Evolutionary conservation across 2,329 filamentous ascomycete species (phyloP), one percentile per base, ranked within the genome.

Genomic region (Phaeophleospora eucalypticola): DNA sequence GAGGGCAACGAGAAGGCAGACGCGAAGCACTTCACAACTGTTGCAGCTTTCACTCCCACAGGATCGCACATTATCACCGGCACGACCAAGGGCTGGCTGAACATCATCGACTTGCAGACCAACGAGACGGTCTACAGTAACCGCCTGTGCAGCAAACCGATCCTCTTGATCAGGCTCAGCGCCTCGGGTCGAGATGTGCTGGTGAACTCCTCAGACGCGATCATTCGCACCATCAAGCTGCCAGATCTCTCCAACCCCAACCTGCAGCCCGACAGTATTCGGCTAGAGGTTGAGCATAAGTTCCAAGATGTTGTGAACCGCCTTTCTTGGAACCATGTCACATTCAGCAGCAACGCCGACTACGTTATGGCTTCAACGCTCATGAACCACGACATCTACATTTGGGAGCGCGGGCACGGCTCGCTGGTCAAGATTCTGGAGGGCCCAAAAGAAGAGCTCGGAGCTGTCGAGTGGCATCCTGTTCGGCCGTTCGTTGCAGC

Each of bases 371-470:
- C 94, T 0, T 95, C 89, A 19, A 97, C 93, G 2, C 95, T 89
- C 68, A 97, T 97, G 76, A 98, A 98, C 63, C 90, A 96, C 60
- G 91, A 98, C 68, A 87, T 98, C 54, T 97, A 97, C 69, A 90
- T 97, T 20, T 97, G 91, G 93, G 93, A 98, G 70, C 83, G 93
- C 45, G 86, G 85, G 46, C 89, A 94, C 61, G 93, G 93, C 41
- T 95, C 89, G 68, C 73, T 98, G 47, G 90, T 96, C 43, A 94
- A 95, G 68, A 98, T 98, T 73, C 77, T 98, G 33, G 94, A 98
- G 67, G 91, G 93, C 0, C 90, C 91, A 1, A 94, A 94, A 62
- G 93, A 98, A 70, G 94, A 98, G 68, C 82, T 97, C 52, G 91
- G 91, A 1, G 87, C 94, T 3, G 90, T 98, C 19, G 93, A 98